A percentile compares a stretch with the other conserved stretches of the same genome.
Evolutionary conservation across 2,329 filamentous ascomycete genomes (phyloP).

Genomic region (Metarhizium album): DNA sequence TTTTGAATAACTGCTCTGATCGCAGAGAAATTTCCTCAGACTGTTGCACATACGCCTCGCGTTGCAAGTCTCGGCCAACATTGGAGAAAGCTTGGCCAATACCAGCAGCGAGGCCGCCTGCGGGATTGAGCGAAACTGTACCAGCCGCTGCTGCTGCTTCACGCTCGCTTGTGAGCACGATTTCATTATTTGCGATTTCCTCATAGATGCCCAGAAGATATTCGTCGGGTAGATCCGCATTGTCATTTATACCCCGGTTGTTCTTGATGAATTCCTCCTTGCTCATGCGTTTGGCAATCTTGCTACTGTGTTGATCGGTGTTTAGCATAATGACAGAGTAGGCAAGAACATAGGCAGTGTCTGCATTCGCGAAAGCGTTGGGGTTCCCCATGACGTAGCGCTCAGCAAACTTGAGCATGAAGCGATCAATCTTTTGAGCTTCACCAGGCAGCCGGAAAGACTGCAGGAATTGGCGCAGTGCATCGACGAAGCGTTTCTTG

Average conservation of each 20-base stretch:
- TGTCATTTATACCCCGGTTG: constrained; percentile 96
- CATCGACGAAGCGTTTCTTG: constrained; percentile 85
- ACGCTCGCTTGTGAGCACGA: constrained; percentile 85
- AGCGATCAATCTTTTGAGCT: constrained; percentile 97
- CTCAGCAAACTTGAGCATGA: constrained; percentile 98
- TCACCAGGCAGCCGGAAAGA: constrained; percentile 92
- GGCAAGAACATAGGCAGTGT: constrained; percentile 90
- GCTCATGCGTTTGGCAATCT: constrained; percentile 78
- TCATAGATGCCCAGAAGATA: constrained; percentile 86
- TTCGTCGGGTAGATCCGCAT: constrained; percentile 82
- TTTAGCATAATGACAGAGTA: constrained; percentile 98
- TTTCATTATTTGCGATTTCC: constrained; percentile 84
- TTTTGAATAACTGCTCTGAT: constrained; percentile 82
- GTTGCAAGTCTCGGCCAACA: constrained; percentile 79
- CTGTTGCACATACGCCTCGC: constrained; percentile 88
- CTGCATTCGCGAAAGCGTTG: constrained; percentile 94
- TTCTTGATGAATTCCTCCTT: constrained; percentile 99
- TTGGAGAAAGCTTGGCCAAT: constrained; percentile 86
- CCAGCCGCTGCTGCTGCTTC: constrained; percentile 79
- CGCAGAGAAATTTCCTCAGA: constrained; percentile 78
- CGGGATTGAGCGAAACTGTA: constrained; percentile 43
- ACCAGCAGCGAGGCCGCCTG: constrained; percentile 61
- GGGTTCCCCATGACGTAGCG: constrained; percentile 91
- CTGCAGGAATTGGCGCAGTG: constrained; percentile 82
- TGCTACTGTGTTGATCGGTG: constrained; percentile 85